Percentiles rank a stretch among this genome's conserved stretches.
Evolutionary conservation across 306 rosid genomes (phyloP).

Genomic region (Begonia peltatifolia): DNA sequence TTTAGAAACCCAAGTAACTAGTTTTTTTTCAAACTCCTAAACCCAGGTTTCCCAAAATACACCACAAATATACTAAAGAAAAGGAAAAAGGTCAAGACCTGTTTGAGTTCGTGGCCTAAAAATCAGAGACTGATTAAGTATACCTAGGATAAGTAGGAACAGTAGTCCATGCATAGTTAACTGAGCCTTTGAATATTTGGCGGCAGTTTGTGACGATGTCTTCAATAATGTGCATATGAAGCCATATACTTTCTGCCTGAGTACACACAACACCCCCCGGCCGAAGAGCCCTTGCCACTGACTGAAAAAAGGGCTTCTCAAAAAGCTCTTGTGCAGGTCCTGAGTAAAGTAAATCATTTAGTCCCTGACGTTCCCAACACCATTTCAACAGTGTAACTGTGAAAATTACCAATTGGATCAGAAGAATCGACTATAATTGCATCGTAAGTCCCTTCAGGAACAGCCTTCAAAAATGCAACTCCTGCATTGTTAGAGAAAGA

Average conservation of each 20-base stretch:
- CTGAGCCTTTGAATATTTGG: conserved; percentile 86
- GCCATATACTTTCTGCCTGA: conserved; percentile 99
- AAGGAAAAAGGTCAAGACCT: not conserved
- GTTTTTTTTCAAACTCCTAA: too few relatives aligned
- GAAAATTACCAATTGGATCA: conserved; percentile 69
- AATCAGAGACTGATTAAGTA: not conserved
- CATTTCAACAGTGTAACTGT: not conserved
- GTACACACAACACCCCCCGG: conserved; percentile 97
- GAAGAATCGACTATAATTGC: conserved; percentile 94
- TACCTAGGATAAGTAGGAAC: conserved; percentile 99
- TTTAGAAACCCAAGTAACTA: too few relatives aligned
- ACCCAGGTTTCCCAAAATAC: not conserved
- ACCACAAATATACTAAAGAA: not conserved
- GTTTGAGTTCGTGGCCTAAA: too few relatives aligned
- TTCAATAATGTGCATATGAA: conserved; percentile 90
- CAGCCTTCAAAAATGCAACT: conserved; percentile 87
- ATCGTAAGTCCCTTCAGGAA: conserved; percentile 77
- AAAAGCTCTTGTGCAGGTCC: conserved; percentile 99
- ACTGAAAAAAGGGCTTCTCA: conserved; percentile 75
- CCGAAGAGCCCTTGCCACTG: conserved; percentile 81
- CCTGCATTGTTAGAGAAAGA: conserved; percentile 36
- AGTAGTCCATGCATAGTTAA: conserved; percentile 95
- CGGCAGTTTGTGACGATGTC: conserved; percentile 75
- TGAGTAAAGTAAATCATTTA: conserved; percentile 13
- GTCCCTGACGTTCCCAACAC: not conserved